Conservation (phyloP, 1,284 basidiomycete genomes). For the Leccinum angustisporum region DNA sequence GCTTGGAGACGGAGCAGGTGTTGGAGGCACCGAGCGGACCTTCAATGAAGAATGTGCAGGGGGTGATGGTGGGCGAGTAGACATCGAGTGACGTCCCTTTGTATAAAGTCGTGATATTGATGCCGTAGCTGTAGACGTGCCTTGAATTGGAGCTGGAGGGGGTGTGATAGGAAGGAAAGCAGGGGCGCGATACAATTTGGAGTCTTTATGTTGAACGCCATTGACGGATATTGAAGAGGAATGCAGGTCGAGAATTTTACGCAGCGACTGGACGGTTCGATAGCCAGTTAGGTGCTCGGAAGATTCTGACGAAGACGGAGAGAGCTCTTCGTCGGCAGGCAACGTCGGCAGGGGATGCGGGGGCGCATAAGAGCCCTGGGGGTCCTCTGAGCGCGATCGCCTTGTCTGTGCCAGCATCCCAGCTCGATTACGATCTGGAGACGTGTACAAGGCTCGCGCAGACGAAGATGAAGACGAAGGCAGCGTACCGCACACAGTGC, state of each 20-base stretch:
- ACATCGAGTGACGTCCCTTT: conserved; percentile 59
- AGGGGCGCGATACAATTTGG: conserved; percentile 19
- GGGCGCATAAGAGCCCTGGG: conserved; percentile 30
- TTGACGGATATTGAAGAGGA: conserved; percentile 32
- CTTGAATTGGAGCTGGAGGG: conserved; percentile 47
- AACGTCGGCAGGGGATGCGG: conserved; percentile 43
- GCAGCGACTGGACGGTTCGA: conserved; percentile 61
- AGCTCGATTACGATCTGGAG: conserved; percentile 15
- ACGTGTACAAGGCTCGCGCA: conserved; percentile 7
- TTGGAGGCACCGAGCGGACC: conserved; percentile 31
- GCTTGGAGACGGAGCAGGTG: conserved; percentile 34
- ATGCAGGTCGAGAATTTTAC: conserved; percentile 67
- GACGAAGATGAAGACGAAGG: conserved; percentile 15
- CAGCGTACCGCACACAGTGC: conserved; percentile 14
- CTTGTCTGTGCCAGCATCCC: conserved; percentile 8
- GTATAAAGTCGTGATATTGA: conserved; percentile 74
- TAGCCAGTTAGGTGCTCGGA: conserved; percentile 52
- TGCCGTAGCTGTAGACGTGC: conserved; percentile 70
- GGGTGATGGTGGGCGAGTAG: conserved; percentile 52
- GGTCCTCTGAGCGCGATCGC: conserved; percentile 41
- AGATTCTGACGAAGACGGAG: conserved; percentile 41
- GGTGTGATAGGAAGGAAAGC: conserved; percentile 44
- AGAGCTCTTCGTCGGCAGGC: conserved; percentile 57
- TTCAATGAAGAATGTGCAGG: conserved; percentile 58
- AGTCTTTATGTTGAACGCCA: conserved; percentile 15